A percentile compares a stretch with the other conserved stretches of the same genome.
Conservation (phyloP, 2,329 filamentous ascomycete species). For the Keithomyces neogunnii region DNA sequence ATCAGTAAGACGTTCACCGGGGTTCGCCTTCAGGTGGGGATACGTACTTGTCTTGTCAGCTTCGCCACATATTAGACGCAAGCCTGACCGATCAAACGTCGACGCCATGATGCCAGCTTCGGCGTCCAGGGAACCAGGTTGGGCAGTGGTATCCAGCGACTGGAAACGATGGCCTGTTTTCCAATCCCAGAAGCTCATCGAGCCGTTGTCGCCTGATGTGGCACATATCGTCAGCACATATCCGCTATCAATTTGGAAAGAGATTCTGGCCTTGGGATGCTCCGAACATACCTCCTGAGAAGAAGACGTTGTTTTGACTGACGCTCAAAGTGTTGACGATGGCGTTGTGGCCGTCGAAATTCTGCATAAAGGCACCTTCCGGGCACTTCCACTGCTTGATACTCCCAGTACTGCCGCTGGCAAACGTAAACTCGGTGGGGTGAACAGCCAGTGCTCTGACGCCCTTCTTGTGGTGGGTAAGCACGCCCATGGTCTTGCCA, state of each 20-base stretch:
- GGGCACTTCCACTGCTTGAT: constrained; percentile 99
- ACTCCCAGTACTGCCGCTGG: constrained; percentile 79
- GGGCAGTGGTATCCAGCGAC: constrained; percentile 79
- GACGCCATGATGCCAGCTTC: constrained; percentile 93
- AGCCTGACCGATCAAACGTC: constrained; percentile 81
- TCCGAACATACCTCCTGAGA: constrained; percentile 58
- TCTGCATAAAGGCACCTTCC: constrained; percentile 97
- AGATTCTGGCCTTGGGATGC: neutral
- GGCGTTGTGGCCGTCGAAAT: constrained; percentile 92
- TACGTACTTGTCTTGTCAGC: constrained; percentile 82
- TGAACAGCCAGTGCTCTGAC: constrained; percentile 79
- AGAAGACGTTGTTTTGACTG: constrained; percentile 91
- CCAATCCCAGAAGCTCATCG: constrained; percentile 98
- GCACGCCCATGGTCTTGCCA: constrained; percentile 88
- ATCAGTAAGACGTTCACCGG: constrained; percentile 39
- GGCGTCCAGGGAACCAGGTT: constrained; percentile 88
- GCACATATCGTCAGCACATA: neutral
- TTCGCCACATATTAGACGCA: constrained; percentile 88
- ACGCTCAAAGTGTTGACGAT: constrained; percentile 93
- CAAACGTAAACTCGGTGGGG: constrained; percentile 93
- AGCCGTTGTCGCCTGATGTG: constrained; percentile 68
- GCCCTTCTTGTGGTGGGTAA: constrained; percentile 98
- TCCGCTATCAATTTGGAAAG: neutral
- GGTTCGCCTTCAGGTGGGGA: neutral
- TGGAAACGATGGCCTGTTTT: constrained; percentile 93